These are phyloP conservation scores for Penicillium olsonii DNA, from an alignment of 2,329 filamentous ascomycete species.

Conservation along the genomic window DNA sequence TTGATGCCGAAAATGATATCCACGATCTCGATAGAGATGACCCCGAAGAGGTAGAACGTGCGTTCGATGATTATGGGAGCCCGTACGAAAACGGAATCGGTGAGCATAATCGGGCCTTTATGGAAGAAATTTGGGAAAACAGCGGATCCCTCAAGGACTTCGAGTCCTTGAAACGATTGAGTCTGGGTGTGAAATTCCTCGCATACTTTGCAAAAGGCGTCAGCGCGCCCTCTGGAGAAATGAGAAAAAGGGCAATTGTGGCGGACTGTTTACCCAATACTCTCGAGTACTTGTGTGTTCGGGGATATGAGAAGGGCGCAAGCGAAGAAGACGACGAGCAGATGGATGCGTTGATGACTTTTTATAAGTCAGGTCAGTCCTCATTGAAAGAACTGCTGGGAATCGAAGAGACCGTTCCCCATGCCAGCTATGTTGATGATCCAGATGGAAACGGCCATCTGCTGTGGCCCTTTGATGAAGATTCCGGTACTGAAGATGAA, in stretches of 20 bases:
- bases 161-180: slow-evolving; percentile 17
- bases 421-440: slow-evolving; percentile 5
- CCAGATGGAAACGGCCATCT: slow-evolving; percentile 6
- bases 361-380: slow-evolving; percentile 2
- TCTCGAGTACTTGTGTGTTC: slow-evolving; percentile 21
- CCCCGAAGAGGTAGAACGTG: neutral
- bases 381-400: slow-evolving; percentile 10
- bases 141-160: slow-evolving; percentile 20
- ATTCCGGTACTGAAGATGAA: neutral
- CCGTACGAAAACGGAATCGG: neutral
- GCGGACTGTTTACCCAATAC: slow-evolving; percentile 10
- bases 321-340: slow-evolving; percentile 8
- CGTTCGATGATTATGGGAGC: neutral
- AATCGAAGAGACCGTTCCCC: slow-evolving; percentile 13
- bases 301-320: slow-evolving; percentile 17
- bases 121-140: slow-evolving; percentile 3
- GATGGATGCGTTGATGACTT: slow-evolving; percentile 9
- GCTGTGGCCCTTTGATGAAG: slow-evolving; percentile 3
- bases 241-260: neutral
- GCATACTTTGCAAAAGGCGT: slow-evolving; percentile 17
- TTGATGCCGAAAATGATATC: slow-evolving; percentile 14
- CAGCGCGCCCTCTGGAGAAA: neutral
- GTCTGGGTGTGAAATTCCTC: slow-evolving; percentile 16
- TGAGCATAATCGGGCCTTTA: rapidly evolving
- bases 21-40: neutral